These are phyloP conservation scores for Fusarium palustre DNA, from an alignment of 2,329 filamentous ascomycete species.

Conservation along the genomic window DNA sequence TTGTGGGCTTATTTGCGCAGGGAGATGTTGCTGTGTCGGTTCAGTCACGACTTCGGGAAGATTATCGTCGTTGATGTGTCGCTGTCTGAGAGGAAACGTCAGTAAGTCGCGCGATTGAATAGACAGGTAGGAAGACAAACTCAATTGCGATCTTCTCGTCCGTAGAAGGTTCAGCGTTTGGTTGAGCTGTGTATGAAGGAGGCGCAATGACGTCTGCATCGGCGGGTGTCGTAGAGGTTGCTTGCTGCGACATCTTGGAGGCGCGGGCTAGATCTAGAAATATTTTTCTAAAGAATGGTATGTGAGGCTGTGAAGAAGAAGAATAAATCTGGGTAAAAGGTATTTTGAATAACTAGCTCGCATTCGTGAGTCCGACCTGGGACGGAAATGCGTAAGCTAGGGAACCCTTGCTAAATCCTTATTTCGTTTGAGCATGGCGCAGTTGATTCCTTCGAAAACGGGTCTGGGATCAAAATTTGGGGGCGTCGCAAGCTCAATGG, in stretches of 20 bases:
- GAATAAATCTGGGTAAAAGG: background rate
- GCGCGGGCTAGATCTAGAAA: background rate
- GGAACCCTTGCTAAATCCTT: background rate
- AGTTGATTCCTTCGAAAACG: constrained; percentile 1
- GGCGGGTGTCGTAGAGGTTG: constrained; percentile 8
- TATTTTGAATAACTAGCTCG: background rate
- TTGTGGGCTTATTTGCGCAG: background rate
- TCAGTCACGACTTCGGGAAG: constrained; percentile 44
- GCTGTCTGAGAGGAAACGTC: constrained; percentile 4
- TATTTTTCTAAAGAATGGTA: background rate
- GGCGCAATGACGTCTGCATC: constrained; percentile 32
- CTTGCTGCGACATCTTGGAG: constrained; percentile 22
- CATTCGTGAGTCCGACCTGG: constrained; percentile 7
- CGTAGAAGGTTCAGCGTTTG: background rate
- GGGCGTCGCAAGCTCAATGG: background rate
- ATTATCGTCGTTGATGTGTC: constrained; percentile 34
- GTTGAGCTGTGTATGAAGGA: constrained; percentile 35
- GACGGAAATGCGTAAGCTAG: background rate
- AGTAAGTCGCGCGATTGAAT: background rate
- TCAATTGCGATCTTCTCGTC: constrained; percentile 43
- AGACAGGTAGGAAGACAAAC: background rate
- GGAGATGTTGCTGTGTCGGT: background rate
- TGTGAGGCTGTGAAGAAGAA: background rate
- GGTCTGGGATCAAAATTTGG: background rate
- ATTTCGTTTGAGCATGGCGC: background rate